Conservation (phyloP, 495 filamentous ascomycete genomes). For the Choiromyces venosus region DNA sequence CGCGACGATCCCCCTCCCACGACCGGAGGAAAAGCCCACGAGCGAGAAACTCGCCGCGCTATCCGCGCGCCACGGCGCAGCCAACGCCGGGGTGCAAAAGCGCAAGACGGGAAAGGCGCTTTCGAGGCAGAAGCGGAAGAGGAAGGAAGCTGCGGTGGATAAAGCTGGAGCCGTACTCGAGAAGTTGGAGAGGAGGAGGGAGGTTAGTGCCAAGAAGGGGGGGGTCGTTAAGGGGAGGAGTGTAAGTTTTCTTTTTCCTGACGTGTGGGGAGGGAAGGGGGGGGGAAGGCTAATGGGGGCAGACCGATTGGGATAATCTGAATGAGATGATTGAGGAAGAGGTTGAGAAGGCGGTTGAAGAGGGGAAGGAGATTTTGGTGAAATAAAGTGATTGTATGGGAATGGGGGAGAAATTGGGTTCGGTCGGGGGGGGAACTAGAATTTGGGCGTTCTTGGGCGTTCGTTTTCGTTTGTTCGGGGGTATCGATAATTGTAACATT, state of each 20-base stretch:
- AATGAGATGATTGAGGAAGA: conserved; percentile 36
- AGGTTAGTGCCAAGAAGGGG: conserved; percentile 78
- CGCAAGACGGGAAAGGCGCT: conserved; percentile 67
- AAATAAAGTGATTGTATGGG: conserved; percentile 65
- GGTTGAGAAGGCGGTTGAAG: conserved; percentile 25
- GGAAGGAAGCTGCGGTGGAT: conserved; percentile 74
- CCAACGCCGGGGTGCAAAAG: conserved; percentile 51
- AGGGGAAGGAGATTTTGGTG: conserved; percentile 52
- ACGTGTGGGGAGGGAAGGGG: conserved; percentile 28
- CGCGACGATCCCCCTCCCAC: conserved; percentile 17
- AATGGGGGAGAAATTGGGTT: conserved; percentile 45
- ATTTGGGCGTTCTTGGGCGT: conserved; percentile 21
- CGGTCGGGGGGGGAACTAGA: background rate
- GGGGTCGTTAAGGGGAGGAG: conserved; percentile 79
- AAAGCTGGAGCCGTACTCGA: conserved; percentile 83
- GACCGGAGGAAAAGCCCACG: conserved; percentile 22
- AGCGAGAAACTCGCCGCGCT: conserved; percentile 57
- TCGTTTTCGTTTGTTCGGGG: conserved; percentile 7
- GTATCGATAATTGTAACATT: background rate
- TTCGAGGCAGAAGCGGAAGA: conserved; percentile 53
- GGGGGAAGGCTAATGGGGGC: background rate
- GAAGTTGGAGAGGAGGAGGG: conserved; percentile 83
- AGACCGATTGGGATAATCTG: conserved; percentile 28
- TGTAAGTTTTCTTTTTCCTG: conserved; percentile 63
- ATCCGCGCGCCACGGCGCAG: conserved; percentile 62